Percentiles rank a stretch among this genome's conserved stretches.
These are phyloP conservation scores for Lepidium africanum DNA, from an alignment of 345 rosid species.

Conservation along the genomic window DNA sequence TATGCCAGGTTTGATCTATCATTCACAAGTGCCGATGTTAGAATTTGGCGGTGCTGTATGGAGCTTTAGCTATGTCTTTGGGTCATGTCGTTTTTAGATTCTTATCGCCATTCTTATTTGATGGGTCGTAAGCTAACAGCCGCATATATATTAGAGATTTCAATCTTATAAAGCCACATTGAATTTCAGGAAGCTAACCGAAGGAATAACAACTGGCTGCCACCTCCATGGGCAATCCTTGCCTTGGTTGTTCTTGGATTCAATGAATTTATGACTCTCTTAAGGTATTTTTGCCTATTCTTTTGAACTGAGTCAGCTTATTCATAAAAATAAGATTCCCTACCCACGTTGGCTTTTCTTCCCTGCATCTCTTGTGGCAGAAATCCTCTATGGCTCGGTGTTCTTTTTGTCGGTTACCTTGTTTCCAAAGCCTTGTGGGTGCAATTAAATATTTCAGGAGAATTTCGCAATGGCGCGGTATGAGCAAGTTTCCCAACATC, in stretches of 20 bases:
- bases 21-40: not conserved
- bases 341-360: not conserved
- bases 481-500: slow-evolving; percentile 23
- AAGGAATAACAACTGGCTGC: slow-evolving; percentile 93
- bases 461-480: slow-evolving; percentile 83
- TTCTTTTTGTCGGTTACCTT: slow-evolving; percentile 67
- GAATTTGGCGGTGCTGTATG: not conserved
- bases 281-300: slow-evolving; percentile 47
- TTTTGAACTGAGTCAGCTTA: not conserved
- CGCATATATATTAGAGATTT: not conserved
- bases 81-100: not conserved
- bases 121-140: not conserved
- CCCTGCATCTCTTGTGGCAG: slow-evolving; percentile 38
- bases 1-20: not conserved
- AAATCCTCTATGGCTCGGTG: slow-evolving; percentile 73
- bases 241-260: slow-evolving; percentile 84
- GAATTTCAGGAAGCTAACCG: slow-evolving; percentile 86
- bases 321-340: not conserved
- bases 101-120: not conserved
- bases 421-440: slow-evolving; percentile 90
- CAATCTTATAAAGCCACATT: not conserved
- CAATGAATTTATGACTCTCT: slow-evolving; percentile 95
- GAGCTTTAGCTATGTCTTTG: not conserved
- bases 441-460: slow-evolving; percentile 80
- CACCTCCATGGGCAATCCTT: slow-evolving; percentile 99